These are phyloP conservation scores for Hymenochaete sp. DNA, from an alignment of 1,284 basidiomycete genomes.

Conservation along the genomic window DNA sequence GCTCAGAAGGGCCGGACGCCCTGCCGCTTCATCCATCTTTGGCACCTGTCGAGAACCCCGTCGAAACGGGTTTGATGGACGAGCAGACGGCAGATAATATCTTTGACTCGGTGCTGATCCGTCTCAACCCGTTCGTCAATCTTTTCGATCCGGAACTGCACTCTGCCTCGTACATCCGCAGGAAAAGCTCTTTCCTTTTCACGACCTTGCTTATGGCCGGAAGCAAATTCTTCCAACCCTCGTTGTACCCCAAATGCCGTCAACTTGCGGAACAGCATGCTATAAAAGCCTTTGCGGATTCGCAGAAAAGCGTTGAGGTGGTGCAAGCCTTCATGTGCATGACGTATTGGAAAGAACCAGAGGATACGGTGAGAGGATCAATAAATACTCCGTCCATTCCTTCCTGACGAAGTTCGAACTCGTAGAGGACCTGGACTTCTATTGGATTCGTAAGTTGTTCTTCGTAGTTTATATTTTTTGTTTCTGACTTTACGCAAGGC, in stretches of 20 bases:
- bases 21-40: conserved; percentile 20
- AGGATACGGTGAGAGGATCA: conserved; percentile 48
- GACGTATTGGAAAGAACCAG: conserved; percentile 81
- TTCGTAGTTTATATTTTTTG: conserved; percentile 13
- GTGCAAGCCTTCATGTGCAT: conserved; percentile 78
- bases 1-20: conserved; percentile 25
- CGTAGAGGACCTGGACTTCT: conserved; percentile 71
- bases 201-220: conserved; percentile 75
- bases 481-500: conserved; percentile 36
- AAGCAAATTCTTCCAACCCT: conserved; percentile 75
- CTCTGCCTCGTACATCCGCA: conserved; percentile 64
- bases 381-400: neutral
- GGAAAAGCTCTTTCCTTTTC: conserved; percentile 69
- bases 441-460: conserved; percentile 60
- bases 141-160: conserved; percentile 75
- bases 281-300: conserved; percentile 66
- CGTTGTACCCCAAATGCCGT: conserved; percentile 56
- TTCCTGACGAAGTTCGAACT: neutral
- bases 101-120: conserved; percentile 68
- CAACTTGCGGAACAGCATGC: conserved; percentile 64
- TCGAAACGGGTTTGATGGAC: conserved; percentile 56
- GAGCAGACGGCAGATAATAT: conserved; percentile 58
- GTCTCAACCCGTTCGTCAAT: conserved; percentile 78
- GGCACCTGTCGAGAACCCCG: conserved; percentile 48
- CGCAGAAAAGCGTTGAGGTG: conserved; percentile 70